Evolutionary conservation across 1,284 basidiomycete genomes (phyloP), one percentile per base, ranked within the genome.

Genomic region (Cryptococcus sp.): DNA sequence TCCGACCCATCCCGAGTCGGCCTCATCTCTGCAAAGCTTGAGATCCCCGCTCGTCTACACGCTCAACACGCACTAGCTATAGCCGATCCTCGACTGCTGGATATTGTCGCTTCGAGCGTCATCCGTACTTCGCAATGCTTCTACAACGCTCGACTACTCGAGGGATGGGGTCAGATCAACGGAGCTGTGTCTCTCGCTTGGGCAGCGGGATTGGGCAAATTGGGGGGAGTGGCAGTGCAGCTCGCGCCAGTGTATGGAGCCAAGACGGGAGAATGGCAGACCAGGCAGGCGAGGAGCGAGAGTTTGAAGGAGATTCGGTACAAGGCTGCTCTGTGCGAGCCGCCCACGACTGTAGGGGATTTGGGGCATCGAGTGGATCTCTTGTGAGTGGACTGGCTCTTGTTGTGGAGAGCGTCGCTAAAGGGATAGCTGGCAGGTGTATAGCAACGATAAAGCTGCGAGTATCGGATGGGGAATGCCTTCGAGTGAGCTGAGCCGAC

Each of bases 371-470:
- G 69, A 19, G 62, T 69, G 35, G 52, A 61, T 16, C 49, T 71
- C 4, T 72, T 74, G 67, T 71, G 41, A 58, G 68, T 58, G 2
- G 31, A 11, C n/a, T 16, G 22, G 14, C 9, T 24, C 6, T 21
- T 24, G 26, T 24, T 12, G 16, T 19, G 12, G 19, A 19, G 9
- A 25, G 2, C 38, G 42, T 16, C 25, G 22, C 31, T 40, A 7
- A 31, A 46, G n/a, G n/a, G 33, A 16, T 14, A 71, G 69, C 57
- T 73, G 71, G 71, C 45, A 53, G 11, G 53, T 63, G 3, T 71
- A 63, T 54, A 33, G 59, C 6, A 16, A 38, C 21, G 66, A 69
- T 34, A 50, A 50, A 33, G 39, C 35, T 0, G 48, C 49, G 2
- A 44, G 52, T 19, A 42, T 60, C 14, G 57, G 59, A 51, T 24